These are phyloP conservation scores for Lasiosphaeriaceae sp. DNA, from an alignment of 495 filamentous ascomycete species.

Conservation along the genomic window DNA sequence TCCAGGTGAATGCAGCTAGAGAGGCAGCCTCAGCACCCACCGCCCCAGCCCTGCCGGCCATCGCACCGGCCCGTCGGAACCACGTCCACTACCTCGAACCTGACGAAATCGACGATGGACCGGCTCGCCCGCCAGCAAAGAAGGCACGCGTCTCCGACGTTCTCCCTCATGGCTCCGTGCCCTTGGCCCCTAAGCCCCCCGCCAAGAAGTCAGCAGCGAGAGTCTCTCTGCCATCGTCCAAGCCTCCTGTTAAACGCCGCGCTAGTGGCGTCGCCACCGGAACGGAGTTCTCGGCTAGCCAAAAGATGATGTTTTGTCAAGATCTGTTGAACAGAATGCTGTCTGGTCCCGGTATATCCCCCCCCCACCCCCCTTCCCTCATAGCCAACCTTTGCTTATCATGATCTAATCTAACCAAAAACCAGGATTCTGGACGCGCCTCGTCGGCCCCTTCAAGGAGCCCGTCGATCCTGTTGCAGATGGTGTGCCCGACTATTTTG, in stretches of 20 bases:
- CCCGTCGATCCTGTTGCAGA: conserved; percentile 43
- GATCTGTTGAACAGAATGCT: conserved; percentile 52
- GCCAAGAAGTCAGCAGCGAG: conserved; percentile 24
- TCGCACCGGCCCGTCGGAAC: conserved; percentile 13
- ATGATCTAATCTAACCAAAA: not conserved
- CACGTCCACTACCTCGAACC: conserved; percentile 35
- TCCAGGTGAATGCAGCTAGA: conserved; percentile 9
- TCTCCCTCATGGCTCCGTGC: conserved; percentile 15
- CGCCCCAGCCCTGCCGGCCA: not conserved
- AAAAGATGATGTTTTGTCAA: conserved; percentile 49
- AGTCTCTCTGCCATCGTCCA: conserved; percentile 26
- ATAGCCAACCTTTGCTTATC: not conserved
- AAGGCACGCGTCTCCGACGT: conserved; percentile 37
- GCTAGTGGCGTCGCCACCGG: conserved; percentile 12
- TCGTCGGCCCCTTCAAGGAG: conserved; percentile 49
- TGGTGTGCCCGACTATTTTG: conserved; percentile 46
- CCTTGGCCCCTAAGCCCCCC: conserved; percentile 4
- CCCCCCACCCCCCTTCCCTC: no score
- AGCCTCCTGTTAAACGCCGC: conserved; percentile 28
- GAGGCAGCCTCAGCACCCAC: no score
- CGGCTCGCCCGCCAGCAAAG: conserved; percentile 21
- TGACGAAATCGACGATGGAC: conserved; percentile 26
- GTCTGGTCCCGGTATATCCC: conserved; percentile 44
- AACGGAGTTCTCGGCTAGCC: conserved; percentile 31
- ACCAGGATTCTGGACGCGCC: conserved; percentile 54